Base-by-base conservation (phyloP, 2,329 filamentous ascomycete species). In the Nigrospora sphaerica region DNA sequence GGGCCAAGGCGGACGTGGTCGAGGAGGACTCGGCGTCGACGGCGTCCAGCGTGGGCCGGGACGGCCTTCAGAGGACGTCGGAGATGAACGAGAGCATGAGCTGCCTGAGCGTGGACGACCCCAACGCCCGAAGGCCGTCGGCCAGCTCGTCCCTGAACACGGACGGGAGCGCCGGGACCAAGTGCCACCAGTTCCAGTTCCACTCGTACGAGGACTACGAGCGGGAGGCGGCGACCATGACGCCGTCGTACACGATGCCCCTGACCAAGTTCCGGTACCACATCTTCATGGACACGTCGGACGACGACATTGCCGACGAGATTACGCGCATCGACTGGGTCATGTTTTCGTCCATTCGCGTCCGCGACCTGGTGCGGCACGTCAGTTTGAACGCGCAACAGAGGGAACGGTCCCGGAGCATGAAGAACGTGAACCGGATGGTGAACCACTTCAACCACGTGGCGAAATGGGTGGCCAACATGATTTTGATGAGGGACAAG, bases 291-390 rank as follows among this genome's bases (percentile, higher is more conserved):
- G 86, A 88, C 33, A 85, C 85, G 19, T 77, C 86, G 1, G 86
- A 95, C 45, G 88, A 95, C 50, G 81, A 89, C 42, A 85, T 97
- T 54, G 92, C 92, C 14, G 84, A 86, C 49, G 93, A 98, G 65
- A 78, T 98, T 58, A 97, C 93, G 4, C 79, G 92, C 50, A 95
- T 98, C 46, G 93, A 98, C 67, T 97, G 92, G 92, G 83, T 95
- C 64, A 93, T 97, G 86, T 97, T 96, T 65, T 95, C 88, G 44
- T 91, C 90, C 1, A 95, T 97, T 51, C 83, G 89, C 23, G 87
- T 95, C 46, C 87, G 93, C 48, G 93, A 98, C 66, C 81, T 97
- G 42, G 86, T 97, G 37, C 86, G 93, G 5, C 88, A 96, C 61
- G 91, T 96, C 53, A 93, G 85, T 58, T 71, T 96, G 40, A 81